Percentiles rank a stretch among this genome's conserved stretches.
Conservation (phyloP, 1,139 yeast species). For the Arxiozyma slooffiae region DNA sequence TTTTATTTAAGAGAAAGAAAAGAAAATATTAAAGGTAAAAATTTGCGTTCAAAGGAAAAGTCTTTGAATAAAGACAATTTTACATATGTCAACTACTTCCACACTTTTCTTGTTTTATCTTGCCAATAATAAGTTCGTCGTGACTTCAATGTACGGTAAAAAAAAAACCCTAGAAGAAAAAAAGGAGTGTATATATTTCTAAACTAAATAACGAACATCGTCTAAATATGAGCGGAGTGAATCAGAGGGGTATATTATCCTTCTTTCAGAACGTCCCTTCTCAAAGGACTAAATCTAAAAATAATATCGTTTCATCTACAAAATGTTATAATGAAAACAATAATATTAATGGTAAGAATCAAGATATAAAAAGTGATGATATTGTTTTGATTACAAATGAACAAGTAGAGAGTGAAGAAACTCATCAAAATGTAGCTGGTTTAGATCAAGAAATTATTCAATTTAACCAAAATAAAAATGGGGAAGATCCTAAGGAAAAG, state of each 20-base stretch:
- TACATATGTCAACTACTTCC: no score
- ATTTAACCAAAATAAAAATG: neutral
- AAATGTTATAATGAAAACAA: no score
- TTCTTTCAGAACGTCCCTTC: constrained; percentile 14
- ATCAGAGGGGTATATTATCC: constrained; percentile 13
- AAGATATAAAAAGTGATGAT: neutral
- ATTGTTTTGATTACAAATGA: neutral
- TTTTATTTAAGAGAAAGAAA: neutral
- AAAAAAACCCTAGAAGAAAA: neutral
- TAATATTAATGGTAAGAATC: neutral
- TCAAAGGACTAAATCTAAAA: neutral
- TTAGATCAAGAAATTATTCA: neutral
- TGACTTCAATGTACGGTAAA: no score
- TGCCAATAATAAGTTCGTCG: no score
- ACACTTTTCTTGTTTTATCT: no score
- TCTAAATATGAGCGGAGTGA: neutral
- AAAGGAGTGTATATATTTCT: neutral
- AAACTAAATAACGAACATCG: neutral
- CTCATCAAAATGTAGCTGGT: neutral
- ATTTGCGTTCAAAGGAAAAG: neutral
- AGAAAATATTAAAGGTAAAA: neutral
- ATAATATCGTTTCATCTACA: neutral
- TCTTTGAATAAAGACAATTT: neutral
- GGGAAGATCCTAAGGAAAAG: neutral
- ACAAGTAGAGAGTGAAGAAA: neutral